A percentile compares a stretch with the other conserved stretches of the same genome.
These are phyloP conservation scores for Auricularia cornea DNA, from an alignment of 768 basidiomycete genomes.

Conservation along the genomic window DNA sequence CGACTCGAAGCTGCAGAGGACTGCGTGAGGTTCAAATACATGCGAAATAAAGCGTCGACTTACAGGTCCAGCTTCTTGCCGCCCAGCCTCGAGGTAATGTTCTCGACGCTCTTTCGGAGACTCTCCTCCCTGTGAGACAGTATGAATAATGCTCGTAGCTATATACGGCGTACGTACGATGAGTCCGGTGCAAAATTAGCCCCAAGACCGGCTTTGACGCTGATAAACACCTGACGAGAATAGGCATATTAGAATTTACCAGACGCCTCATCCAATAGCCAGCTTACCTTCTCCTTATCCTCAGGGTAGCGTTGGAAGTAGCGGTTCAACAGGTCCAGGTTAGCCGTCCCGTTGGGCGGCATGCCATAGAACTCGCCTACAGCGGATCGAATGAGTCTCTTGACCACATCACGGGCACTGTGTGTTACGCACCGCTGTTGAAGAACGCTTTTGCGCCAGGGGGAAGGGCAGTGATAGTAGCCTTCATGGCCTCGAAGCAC, in stretches of 20 bases:
- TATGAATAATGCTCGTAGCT: background rate
- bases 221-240: background rate
- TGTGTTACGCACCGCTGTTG: conserved; percentile 34
- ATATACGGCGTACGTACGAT: conserved; percentile 2
- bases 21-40: background rate
- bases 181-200: background rate
- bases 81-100: conserved; percentile 2
- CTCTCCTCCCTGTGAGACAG: background rate
- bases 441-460: conserved; percentile 39
- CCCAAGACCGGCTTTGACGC: conserved; percentile 7
- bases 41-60: background rate
- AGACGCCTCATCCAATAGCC: no score
- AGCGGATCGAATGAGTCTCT: background rate
- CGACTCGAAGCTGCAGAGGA: conserved; percentile 32
- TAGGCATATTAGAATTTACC: no score
- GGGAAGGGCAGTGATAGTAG: conserved; percentile 35
- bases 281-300: conserved; percentile 28
- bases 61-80: conserved; percentile 8
- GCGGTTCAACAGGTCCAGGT: conserved; percentile 39
- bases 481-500: conserved; percentile 54
- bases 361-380: conserved; percentile 53
- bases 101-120: conserved; percentile 5
- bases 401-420: background rate
- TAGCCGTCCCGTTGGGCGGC: conserved; percentile 27
- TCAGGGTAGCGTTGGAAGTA: conserved; percentile 42